Evolutionary conservation across 768 basidiomycete genomes (phyloP), one percentile per base, ranked within the genome.

Genomic region (Trametes elegans): DNA sequence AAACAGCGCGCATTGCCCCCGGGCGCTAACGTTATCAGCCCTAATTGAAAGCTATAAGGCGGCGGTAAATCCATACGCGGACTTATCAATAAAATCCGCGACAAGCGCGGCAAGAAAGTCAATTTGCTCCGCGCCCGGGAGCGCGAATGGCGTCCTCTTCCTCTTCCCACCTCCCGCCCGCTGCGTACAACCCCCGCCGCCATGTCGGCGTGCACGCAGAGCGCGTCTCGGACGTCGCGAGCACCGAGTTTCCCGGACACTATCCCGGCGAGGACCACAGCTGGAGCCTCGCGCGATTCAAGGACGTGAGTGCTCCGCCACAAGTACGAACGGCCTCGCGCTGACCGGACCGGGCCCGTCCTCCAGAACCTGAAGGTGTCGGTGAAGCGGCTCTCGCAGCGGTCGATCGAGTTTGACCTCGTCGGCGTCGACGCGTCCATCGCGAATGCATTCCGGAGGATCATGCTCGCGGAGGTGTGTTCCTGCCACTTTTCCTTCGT

Each of bases 401-500:
- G 87, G 14, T 87, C 88, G 2, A 82, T 97, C 58, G 95, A 98
- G 62, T 96, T 99, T 69, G 97, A 99, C 72, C 76, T 98, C 40
- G 81, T 98, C 52, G 95, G 96, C 5, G 88, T 98, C 26, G 96
- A 99, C 68, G 91, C 97, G 0, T 90, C 93, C 14, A 90, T 99
- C 55, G 94, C 97, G 27, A 98, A 99, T 70, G 93, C 96, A 0
- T 83, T 96, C 60, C 79, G 97, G 24, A 79, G 97, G 53, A 93
- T 97, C 50, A 78, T 98, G 68, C 90, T 98, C 42, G 89, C 96
- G 9, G 97, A 99, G 80, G 95, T 93, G 54, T 49, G 82, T 26
- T 13, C 41, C 24, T 70, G 27, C 29, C 4, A 16, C 36, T 39
- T 11, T 42, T 5, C 13, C 18, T 9, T 35, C n/a, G 3, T 19